Percentiles rank a stretch among this genome's conserved stretches.
phyloP scores from a whole-genome alignment of 306 rosid genomes.

The Lathyrus sativus region DNA sequence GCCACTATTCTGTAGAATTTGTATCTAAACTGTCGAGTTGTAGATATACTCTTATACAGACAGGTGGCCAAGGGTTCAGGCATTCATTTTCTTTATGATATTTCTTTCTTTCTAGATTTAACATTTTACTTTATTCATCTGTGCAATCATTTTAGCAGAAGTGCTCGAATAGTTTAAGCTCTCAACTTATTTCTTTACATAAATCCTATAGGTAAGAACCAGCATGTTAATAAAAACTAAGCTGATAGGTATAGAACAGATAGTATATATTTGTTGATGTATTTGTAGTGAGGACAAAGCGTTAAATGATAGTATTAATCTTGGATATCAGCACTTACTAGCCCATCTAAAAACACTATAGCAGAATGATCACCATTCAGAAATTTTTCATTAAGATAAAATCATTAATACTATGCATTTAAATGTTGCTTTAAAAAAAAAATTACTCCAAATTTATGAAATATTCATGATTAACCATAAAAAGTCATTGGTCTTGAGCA shows the following conservation, averaged over 20 bases:
- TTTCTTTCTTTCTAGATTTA: conserved; percentile 17
- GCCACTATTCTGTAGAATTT: conserved; percentile 4
- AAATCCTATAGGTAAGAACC: conserved; percentile 21
- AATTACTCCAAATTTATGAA: too few relatives aligned
- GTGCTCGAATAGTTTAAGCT: conserved; percentile 29
- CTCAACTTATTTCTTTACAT: not conserved
- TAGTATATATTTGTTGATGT: not conserved
- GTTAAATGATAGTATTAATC: not conserved
- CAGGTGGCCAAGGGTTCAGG: conserved; percentile 3
- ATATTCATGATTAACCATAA: not conserved
- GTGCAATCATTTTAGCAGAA: conserved; percentile 3
- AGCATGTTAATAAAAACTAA: conserved; percentile 21
- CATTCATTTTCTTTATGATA: conserved; percentile 17
- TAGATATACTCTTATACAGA: conserved; percentile 1
- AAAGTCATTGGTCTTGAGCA: not conserved
- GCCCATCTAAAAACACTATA: not conserved
- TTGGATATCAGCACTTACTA: not conserved
- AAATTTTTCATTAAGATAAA: not conserved
- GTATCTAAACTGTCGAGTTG: not conserved
- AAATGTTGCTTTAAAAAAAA: not conserved
- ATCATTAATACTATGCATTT: not conserved
- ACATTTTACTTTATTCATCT: conserved; percentile 24
- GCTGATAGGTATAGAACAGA: not conserved
- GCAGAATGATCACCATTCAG: not conserved
- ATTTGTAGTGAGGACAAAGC: conserved; percentile 6